Base-by-base conservation (phyloP, 257 asterid species). In the Haberlea rhodopensis region DNA sequence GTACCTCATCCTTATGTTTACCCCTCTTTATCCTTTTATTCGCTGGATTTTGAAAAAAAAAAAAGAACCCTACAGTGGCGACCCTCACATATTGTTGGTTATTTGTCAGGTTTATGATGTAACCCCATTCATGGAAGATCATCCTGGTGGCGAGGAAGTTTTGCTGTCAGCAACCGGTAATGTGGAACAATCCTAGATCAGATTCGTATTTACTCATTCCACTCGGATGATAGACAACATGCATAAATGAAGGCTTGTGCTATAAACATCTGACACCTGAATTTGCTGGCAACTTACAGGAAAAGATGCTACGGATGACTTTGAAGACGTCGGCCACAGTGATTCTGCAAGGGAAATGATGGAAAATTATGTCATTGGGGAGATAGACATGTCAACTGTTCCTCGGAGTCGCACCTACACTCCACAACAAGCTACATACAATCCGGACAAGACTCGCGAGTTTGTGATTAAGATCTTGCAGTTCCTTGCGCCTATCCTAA, bases 291-390 rank as follows among this genome's bases (percentile, higher is more conserved):
- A 27, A 46, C 18, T 40, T 76, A 62, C 81, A 90, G 97, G 95
- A 34, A 90, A 90, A 67, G 97, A 90, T 62, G 96, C 96, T n/a
- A n/a, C n/a, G n/a, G n/a, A n/a, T n/a, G n/a, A n/a, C n/a, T n/a
- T n/a, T n/a, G n/a, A n/a, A n/a, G 95, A 89, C 57, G 78, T 79
- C 25, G 96, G 96, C 20, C 96, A 90, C 78, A 87, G 96, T 68
- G 95, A 90, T 62, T 46, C 75, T 0, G 96, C 97, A 15, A 80
- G 85, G 60, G 85, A 85, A 7, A 73, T 77, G 84, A 72, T 87
- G 92, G 79, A 51, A 32, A 72, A 84, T 37, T 90, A 82, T 78
- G 85, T 45, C 87, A 82, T 87, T 13, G 97, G 95, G 45, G 79
- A 72, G 25, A 79, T 87, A 1, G 91, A 89, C 75, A 63, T 28